A percentile compares a stretch with the other conserved stretches of the same genome.
Conservation (phyloP, 768 basidiomycete species). For the Collybia nuda region DNA sequence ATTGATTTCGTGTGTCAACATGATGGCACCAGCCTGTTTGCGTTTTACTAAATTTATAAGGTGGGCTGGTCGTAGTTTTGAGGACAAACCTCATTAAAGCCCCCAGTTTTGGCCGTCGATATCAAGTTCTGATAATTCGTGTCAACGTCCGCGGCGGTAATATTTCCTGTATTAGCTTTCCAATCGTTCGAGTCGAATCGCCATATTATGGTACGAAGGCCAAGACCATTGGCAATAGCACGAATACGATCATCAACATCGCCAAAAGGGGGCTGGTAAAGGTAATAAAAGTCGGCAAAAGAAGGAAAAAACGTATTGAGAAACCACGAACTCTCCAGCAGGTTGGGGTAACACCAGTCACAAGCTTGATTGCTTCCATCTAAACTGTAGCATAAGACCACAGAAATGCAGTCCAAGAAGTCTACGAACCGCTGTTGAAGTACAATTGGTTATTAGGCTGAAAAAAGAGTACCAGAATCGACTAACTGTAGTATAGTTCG, state of each 20-base stretch:
- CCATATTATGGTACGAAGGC: conserved; percentile 76
- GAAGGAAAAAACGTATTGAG: background rate
- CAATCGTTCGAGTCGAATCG: conserved; percentile 71
- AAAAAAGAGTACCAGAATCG: background rate
- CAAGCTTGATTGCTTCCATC: conserved; percentile 57
- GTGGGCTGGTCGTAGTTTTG: background rate
- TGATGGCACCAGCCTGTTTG: conserved; percentile 45
- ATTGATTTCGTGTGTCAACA: conserved; percentile 59
- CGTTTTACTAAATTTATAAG: background rate
- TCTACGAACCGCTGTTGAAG: background rate
- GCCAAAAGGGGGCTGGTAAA: conserved; percentile 55
- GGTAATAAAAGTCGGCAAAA: background rate
- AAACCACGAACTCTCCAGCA: conserved; percentile 51
- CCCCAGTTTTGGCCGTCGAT: conserved; percentile 39
- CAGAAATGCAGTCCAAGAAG: too few species aligned
- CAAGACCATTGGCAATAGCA: conserved; percentile 64
- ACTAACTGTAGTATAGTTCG: conserved; percentile 73
- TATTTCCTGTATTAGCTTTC: conserved; percentile 51
- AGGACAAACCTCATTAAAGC: conserved; percentile 34
- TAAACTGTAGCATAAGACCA: conserved; percentile 9
- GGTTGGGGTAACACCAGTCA: conserved; percentile 54
- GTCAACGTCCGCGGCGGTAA: conserved; percentile 46
- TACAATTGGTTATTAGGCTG: background rate
- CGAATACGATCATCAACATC: conserved; percentile 79
- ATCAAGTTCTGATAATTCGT: conserved; percentile 57